Evolutionary conservation across 2,329 filamentous ascomycete genomes (phyloP), one percentile per base, ranked within the genome.

Genomic region (Aspergillus neotritici): DNA sequence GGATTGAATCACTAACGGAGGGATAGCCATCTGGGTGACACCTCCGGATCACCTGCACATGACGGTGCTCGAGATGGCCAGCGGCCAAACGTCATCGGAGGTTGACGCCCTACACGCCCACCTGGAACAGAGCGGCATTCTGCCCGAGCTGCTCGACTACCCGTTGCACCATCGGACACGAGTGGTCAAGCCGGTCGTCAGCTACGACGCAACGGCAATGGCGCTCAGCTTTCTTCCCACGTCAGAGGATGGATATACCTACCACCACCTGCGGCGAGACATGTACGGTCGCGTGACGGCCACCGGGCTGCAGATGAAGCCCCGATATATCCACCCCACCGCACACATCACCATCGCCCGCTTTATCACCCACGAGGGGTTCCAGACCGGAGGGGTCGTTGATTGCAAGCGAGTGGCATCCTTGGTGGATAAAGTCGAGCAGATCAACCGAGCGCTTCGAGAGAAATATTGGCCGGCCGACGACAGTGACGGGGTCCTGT

Each of bases 221-320:
- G 91, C 91, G 1, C 68, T 97, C 29, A 93, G 86, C 17, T 96
- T 94, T 65, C 70, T 96, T 2, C 90, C 91, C 0, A 87, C 87
- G 9, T 84, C 88, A 67, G 56, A 79, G 13, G 85, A 93, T 52
- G 58, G 54, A 1, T 96, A 87, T 67, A 90, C 86, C 0, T 96
- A 96, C 63, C 91, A 96, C 61, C 91, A 97, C 64, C 78, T 97
- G 7, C 82, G 91, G 3, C 77, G 84, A 4, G 88, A 95, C 60
- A 63, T 94, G 10, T 93, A 83, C 62, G 72, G 77, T 37, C 69
- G 80, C 17, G 77, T 80, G 3, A 70, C 73, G 35, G 70, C 69
- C 3, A 75, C 80, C 0, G 86, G 86, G 1, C 72, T 91, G n/a
- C 68, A 76, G 12, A 76, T 95, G 29, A 83, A 76, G 15, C 87